Conservation (phyloP, 768 basidiomycete species). For the Psilocybe sp. region DNA sequence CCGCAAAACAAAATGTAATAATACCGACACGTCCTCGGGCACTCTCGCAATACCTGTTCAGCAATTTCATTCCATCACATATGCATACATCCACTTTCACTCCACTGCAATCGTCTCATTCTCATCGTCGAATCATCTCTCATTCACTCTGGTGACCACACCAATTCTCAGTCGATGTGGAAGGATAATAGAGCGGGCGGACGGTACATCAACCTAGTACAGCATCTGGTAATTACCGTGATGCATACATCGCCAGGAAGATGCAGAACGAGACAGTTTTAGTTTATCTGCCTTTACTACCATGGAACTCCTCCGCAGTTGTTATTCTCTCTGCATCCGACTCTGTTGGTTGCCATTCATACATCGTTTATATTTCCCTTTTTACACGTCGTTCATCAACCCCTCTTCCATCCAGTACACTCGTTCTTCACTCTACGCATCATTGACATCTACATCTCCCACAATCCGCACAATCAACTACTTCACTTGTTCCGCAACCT, state of each 20-base stretch:
- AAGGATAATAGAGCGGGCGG: constrained; percentile 25
- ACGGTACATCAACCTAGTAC: constrained; percentile 21
- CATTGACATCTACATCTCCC: constrained; percentile 49
- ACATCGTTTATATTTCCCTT: constrained; percentile 16
- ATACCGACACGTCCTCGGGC: constrained; percentile 60
- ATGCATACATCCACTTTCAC: constrained; percentile 63
- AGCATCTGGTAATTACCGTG: constrained; percentile 18
- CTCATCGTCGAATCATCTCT: constrained; percentile 39
- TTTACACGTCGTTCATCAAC: constrained; percentile 40
- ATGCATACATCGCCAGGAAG: constrained; percentile 15
- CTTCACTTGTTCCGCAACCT: constrained; percentile 33
- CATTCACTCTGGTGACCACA: constrained; percentile 45
- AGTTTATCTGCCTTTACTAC: constrained; percentile 29
- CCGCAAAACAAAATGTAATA: constrained; percentile 81
- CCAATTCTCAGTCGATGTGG: constrained; percentile 35
- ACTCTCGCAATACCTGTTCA: constrained; percentile 57
- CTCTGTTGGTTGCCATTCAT: constrained; percentile 18
- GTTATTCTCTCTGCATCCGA: constrained; percentile 27
- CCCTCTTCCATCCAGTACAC: constrained; percentile 34
- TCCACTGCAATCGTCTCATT: constrained; percentile 63
- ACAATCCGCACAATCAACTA: constrained; percentile 36
- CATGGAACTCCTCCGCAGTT: constrained; percentile 22
- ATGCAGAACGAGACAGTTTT: constrained; percentile 33
- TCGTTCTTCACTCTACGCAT: constrained; percentile 56
- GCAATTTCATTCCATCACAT: constrained; percentile 55